These are phyloP conservation scores for Claviceps paspali DNA, from an alignment of 2,329 filamentous ascomycete genomes.

Conservation along the genomic window DNA sequence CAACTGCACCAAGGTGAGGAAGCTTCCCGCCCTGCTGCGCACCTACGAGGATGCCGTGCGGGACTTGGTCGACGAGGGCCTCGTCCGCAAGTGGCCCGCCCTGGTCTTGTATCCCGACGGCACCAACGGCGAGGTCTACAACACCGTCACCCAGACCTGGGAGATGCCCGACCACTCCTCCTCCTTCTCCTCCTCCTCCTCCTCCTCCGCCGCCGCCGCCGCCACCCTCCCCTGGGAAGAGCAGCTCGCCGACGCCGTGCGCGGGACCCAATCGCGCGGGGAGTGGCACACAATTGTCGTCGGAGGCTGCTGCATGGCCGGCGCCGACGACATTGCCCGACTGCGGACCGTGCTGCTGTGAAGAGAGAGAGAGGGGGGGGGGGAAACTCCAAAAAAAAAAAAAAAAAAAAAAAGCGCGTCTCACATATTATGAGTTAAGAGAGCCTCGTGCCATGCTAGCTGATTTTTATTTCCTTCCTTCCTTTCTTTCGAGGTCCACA, in stretches of 20 bases:
- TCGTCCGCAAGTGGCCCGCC: constrained; percentile 28
- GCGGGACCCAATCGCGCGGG: constrained; percentile 18
- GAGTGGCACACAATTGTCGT: constrained; percentile 32
- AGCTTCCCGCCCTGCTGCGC: constrained; percentile 38
- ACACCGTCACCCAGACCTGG: constrained; percentile 48
- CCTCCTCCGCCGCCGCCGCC: not conserved
- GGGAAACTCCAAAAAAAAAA: too few species aligned
- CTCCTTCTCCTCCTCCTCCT: constrained; percentile 6
- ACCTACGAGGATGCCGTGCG: constrained; percentile 36
- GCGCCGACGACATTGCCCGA: constrained; percentile 19
- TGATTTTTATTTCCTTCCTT: too few species aligned
- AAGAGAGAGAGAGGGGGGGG: too few species aligned
- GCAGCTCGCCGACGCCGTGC: constrained; percentile 27
- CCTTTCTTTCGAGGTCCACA: too few species aligned
- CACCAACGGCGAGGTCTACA: constrained; percentile 52
- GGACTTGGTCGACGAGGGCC: constrained; percentile 19
- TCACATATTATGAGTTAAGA: too few species aligned
- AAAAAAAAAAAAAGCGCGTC: too few species aligned
- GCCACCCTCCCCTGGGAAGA: constrained; percentile 26
- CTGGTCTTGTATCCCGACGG: constrained; percentile 55
- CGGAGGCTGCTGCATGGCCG: constrained; percentile 38
- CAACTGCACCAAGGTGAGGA: constrained; percentile 53
- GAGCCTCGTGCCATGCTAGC: too few species aligned
- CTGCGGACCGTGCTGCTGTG: constrained; percentile 10
- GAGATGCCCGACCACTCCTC: constrained; percentile 20